Percentiles rank a stretch among this genome's conserved stretches.
phyloP scores from a whole-genome alignment of 108 stramenopile genomes.

The Cyclotella distinguenda region DNA sequence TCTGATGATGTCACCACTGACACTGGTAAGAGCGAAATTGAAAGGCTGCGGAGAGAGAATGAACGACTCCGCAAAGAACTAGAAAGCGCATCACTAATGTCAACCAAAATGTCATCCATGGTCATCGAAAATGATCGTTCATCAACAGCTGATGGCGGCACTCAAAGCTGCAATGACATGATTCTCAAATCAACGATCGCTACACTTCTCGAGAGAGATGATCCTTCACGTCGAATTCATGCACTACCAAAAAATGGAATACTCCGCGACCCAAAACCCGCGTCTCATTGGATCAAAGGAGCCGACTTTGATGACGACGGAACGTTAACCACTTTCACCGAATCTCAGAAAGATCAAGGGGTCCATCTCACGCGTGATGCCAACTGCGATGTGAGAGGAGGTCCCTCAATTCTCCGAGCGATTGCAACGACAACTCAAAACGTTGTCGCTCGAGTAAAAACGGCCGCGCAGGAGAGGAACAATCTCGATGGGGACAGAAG shows the following conservation, averaged over 20 bases:
- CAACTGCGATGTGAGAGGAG: background rate
- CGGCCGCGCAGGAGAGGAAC: background rate
- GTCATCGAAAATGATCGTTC: background rate
- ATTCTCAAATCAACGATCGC: slow-evolving; percentile 6
- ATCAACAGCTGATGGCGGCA: background rate
- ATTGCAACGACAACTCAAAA: slow-evolving; percentile 12
- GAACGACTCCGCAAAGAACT: slow-evolving; percentile 27
- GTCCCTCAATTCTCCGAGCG: background rate
- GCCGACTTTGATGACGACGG: slow-evolving; percentile 44
- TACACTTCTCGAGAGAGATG: background rate
- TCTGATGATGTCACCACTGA: slow-evolving; percentile 2
- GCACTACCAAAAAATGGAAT: background rate
- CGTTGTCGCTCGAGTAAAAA: slow-evolving; percentile 13
- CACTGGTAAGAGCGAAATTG: slow-evolving; percentile 35
- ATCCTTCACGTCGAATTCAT: background rate
- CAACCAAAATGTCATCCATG: slow-evolving; percentile 18
- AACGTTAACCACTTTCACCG: slow-evolving; percentile 24
- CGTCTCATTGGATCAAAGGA: slow-evolving; percentile 20
- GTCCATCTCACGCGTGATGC: background rate
- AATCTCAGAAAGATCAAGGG: background rate
- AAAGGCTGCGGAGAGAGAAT: slow-evolving; percentile 35
- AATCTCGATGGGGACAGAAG: background rate
- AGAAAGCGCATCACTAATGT: slow-evolving; percentile 10
- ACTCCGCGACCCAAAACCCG: background rate
- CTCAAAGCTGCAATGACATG: background rate